phyloP scores from a whole-genome alignment of 2,329 filamentous ascomycete genomes.

The Zymoseptoria tritici region DNA sequence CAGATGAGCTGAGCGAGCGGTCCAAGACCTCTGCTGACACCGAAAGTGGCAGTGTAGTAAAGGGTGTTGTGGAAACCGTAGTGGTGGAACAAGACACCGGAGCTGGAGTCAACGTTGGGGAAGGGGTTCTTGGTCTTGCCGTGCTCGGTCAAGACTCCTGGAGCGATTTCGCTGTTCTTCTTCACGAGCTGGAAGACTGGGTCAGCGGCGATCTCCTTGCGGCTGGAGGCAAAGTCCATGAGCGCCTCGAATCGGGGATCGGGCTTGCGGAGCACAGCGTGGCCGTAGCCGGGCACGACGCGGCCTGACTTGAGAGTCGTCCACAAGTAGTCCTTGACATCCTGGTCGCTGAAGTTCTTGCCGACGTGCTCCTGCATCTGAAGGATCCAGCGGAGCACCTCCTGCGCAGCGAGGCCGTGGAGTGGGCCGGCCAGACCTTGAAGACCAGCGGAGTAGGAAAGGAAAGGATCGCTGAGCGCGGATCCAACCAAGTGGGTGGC shows the following conservation, averaged over 20 bases:
- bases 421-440: slow-evolving; percentile 98
- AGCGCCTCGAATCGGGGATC: slow-evolving; percentile 98
- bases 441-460: slow-evolving; percentile 90
- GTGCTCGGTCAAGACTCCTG: slow-evolving; percentile 95
- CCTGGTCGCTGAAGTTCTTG: slow-evolving; percentile 89
- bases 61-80: slow-evolving; percentile 96
- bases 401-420: slow-evolving; percentile 98
- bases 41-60: slow-evolving; percentile 75
- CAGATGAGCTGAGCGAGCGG: slow-evolving; percentile 92
- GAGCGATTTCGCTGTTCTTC: slow-evolving; percentile 99
- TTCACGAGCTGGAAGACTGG: slow-evolving; percentile 99
- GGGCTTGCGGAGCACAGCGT: slow-evolving; percentile 98
- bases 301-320: slow-evolving; percentile 89
- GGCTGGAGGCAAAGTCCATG: slow-evolving; percentile 84
- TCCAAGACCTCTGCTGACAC: slow-evolving; percentile 66
- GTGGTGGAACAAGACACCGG: slow-evolving; percentile 95
- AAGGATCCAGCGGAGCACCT: slow-evolving; percentile 97
- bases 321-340: slow-evolving; percentile 99
- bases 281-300: slow-evolving; percentile 96
- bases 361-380: slow-evolving; percentile 97
- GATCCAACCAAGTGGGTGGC: slow-evolving; percentile 96
- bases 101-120: slow-evolving; percentile 98
- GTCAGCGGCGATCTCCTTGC: slow-evolving; percentile 88
- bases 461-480: slow-evolving; percentile 93
- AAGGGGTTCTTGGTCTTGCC: slow-evolving; percentile 99